Percentiles rank a stretch among this genome's conserved stretches.
These are phyloP conservation scores for Penicillium thymicola DNA, from an alignment of 2,329 filamentous ascomycete genomes.

Conservation along the genomic window DNA sequence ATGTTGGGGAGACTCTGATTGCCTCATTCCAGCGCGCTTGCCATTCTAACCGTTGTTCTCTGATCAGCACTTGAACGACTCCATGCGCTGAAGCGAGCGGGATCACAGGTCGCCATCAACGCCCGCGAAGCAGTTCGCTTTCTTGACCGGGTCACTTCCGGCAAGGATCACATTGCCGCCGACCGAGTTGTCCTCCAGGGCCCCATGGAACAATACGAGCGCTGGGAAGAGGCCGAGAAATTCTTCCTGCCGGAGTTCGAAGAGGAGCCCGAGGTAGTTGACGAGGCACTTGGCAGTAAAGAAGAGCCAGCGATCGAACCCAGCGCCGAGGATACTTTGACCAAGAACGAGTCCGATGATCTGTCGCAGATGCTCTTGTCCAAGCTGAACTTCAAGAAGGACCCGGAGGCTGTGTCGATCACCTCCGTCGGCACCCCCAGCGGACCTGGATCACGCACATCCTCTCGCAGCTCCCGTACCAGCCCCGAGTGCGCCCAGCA, in stretches of 20 bases:
- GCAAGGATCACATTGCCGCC: constrained; percentile 43
- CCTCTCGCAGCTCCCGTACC: constrained; percentile 45
- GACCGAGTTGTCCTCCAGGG: constrained; percentile 47
- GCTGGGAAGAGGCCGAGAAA: constrained; percentile 47
- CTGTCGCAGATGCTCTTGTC: constrained; percentile 48
- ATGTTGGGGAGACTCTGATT: background rate
- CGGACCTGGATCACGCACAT: constrained; percentile 43
- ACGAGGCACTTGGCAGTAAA: constrained; percentile 17
- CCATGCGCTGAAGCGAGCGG: constrained; percentile 44
- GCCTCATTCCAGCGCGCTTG: constrained; percentile 9
- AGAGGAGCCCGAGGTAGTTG: constrained; percentile 33
- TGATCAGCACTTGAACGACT: constrained; percentile 46
- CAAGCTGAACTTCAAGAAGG: constrained; percentile 48
- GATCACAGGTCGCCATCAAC: constrained; percentile 48
- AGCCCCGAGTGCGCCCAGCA: constrained; percentile 43
- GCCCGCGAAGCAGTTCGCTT: constrained; percentile 52
- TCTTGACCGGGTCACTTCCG: constrained; percentile 50
- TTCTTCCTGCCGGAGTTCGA: constrained; percentile 46
- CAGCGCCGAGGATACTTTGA: constrained; percentile 14
- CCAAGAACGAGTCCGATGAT: constrained; percentile 31
- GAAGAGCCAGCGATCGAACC: constrained; percentile 20
- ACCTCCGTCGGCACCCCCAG: constrained; percentile 43
- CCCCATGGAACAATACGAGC: constrained; percentile 49
- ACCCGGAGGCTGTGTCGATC: constrained; percentile 38
- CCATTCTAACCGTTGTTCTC: constrained; percentile 12